phyloP scores from a whole-genome alignment of 1,284 basidiomycete genomes.

The Puccinia polysora region DNA sequence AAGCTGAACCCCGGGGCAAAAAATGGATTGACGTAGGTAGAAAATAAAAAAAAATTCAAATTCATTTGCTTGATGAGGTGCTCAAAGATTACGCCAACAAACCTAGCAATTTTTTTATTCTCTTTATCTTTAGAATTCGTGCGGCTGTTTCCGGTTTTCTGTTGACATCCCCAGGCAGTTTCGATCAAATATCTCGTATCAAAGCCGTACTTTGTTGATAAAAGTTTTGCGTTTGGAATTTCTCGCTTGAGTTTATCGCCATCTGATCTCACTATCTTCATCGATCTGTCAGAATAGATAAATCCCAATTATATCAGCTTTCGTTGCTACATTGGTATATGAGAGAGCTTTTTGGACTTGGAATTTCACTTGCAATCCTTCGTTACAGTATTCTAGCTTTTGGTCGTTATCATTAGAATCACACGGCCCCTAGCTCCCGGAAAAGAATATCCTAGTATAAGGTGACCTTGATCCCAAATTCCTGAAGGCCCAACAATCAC shows the following conservation, averaged over 20 bases:
- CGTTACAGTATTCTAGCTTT: too few relatives aligned
- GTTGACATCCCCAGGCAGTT: conserved; percentile 21
- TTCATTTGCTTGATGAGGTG: neutral
- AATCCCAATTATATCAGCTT: neutral
- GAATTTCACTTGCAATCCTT: too few relatives aligned
- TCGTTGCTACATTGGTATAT: neutral
- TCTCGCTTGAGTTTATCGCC: conserved; percentile 1
- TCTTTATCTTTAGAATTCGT: too few relatives aligned
- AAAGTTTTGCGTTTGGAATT: neutral
- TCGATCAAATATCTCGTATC: neutral
- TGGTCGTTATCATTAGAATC: too few relatives aligned
- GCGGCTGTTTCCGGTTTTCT: neutral
- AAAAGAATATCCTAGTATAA: too few relatives aligned
- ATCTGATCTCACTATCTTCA: conserved; percentile 21
- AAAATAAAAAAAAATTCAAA: neutral
- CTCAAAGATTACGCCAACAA: too few relatives aligned
- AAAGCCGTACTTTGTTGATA: conserved; percentile 13
- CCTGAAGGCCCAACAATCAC: too few relatives aligned
- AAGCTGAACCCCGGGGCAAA: neutral
- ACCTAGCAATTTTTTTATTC: too few relatives aligned
- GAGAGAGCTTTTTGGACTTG: neutral
- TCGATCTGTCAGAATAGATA: neutral
- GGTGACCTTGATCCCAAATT: too few relatives aligned
- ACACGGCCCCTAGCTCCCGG: too few relatives aligned
- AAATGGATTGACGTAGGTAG: too few relatives aligned